These are phyloP conservation scores for Centrapalus pauciflorus DNA, from an alignment of 129 eudicot species.

Conservation along the genomic window DNA sequence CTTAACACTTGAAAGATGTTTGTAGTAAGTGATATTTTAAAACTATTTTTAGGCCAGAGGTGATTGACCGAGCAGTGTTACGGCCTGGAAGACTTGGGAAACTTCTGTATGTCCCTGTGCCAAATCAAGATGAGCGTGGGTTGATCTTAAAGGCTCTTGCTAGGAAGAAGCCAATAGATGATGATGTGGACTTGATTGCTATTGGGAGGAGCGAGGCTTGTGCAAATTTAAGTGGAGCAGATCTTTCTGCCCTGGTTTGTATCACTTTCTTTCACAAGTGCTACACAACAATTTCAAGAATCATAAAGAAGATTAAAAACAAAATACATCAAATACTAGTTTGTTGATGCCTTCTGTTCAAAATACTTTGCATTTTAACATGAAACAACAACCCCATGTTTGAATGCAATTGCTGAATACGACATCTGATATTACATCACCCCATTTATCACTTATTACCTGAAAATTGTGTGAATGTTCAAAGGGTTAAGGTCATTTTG, in stretches of 20 bases:
- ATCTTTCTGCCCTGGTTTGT: constrained; percentile 59
- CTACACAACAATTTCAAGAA: neutral
- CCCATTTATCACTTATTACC: too few relatives aligned
- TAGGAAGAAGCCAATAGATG: constrained; percentile 48
- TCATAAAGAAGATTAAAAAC: constrained; percentile 9
- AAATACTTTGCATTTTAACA: too few relatives aligned
- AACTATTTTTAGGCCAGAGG: constrained; percentile 49
- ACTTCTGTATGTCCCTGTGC: constrained; percentile 65
- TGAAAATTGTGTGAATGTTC: too few relatives aligned
- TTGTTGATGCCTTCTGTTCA: too few relatives aligned
- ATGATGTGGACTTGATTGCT: constrained; percentile 52
- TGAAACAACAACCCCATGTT: too few relatives aligned
- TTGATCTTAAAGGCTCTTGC: constrained; percentile 61
- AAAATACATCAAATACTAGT: too few relatives aligned
- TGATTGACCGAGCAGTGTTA: constrained; percentile 53
- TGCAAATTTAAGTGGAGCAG: constrained; percentile 73
- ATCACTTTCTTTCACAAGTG: neutral
- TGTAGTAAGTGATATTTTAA: neutral
- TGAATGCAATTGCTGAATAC: too few relatives aligned
- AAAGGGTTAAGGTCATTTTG: too few relatives aligned
- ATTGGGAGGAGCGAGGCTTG: constrained; percentile 49
- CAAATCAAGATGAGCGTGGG: constrained; percentile 75
- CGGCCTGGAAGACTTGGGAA: constrained; percentile 72
- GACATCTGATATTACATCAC: too few relatives aligned
- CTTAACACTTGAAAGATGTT: neutral